Base-by-base conservation (phyloP, 2,329 filamentous ascomycete genomes). In the Anisogramma anomala region DNA sequence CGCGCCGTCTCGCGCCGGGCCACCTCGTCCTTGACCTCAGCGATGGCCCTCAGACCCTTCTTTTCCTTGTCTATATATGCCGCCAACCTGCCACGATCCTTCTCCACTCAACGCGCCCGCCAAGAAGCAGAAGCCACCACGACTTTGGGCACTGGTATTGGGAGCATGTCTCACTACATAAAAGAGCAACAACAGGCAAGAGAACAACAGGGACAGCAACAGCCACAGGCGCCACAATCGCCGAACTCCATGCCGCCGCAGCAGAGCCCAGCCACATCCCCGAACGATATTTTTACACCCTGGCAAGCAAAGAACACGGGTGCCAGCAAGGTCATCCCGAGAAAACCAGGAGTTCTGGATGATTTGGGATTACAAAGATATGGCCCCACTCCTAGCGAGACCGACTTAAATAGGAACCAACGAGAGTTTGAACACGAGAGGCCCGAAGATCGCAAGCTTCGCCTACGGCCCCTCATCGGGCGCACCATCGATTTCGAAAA, bases 401-500 rank as follows among this genome's bases (percentile, higher is more conserved):
- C 52, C 9, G 47, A 52, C 33, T 41, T 56, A 22, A 31, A 52
- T 43, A 53, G 53, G 28, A 50, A 54, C 41, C 34, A 48, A 41
- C 43, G 40, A 26, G 39, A 46, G 19, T 33, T 43, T 27, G 33
- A 46, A 42, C 37, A 39, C 36, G 33, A 34, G 33, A 43, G 45
- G 31, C 33, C 49, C 33, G 38, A 50, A 41, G 49, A 55, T 10
- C 39, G 51, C n/a, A 46, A 68, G 41, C 40, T 41, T 30, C 61
- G 63, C 22, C 55, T 67, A 39, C 55, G 58, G 19, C 64, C 66
- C 3, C 57, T 60, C 26, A 62, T 60, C 7, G 68, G 69, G 27
- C 27, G 27, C 18, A 64, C 59, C 38, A 57, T 69, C 0, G 71
- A 71, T 23, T 56, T 67, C 4, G 59, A 61, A n/a, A 51, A 60